Evolutionary conservation across 139 green algal genomes (phyloP).

Genomic region (Pleodorina starrii): DNA sequence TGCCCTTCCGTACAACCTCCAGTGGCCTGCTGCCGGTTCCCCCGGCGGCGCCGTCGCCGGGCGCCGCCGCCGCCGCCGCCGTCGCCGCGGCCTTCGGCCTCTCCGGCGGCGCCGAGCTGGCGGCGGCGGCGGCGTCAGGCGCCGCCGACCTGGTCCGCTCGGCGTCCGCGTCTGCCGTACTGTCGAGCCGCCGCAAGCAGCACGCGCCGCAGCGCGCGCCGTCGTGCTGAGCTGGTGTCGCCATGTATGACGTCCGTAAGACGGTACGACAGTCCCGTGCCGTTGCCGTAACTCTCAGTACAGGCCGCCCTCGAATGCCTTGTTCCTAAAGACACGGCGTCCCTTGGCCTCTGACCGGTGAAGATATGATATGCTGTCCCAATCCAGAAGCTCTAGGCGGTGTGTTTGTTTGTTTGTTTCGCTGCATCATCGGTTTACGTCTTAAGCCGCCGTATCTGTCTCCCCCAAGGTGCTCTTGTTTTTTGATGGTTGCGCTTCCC

Average conservation of each 20-base stretch:
- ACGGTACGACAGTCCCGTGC: no score
- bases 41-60: neutral
- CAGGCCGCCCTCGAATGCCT: no score
- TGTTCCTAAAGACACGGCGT: no score
- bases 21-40: neutral
- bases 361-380: no score
- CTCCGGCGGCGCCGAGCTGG: neutral
- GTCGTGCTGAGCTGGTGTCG: neutral
- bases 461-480: no score
- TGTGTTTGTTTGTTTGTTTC: no score
- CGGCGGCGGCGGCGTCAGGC: neutral
- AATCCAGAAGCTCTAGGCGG: no score
- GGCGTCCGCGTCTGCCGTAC: neutral
- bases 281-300: no score
- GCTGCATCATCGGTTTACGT: no score
- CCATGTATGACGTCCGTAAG: neutral
- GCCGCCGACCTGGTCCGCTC: neutral
- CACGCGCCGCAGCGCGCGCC: neutral
- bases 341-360: no score
- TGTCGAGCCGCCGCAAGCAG: constrained; percentile 25
- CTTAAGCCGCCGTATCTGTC: no score
- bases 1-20: neutral
- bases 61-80: neutral
- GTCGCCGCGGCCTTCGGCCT: neutral
- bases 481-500: no score